Conservation (phyloP, 176 grass and related monocot species). For the Urochloa ruziziensis region DNA sequence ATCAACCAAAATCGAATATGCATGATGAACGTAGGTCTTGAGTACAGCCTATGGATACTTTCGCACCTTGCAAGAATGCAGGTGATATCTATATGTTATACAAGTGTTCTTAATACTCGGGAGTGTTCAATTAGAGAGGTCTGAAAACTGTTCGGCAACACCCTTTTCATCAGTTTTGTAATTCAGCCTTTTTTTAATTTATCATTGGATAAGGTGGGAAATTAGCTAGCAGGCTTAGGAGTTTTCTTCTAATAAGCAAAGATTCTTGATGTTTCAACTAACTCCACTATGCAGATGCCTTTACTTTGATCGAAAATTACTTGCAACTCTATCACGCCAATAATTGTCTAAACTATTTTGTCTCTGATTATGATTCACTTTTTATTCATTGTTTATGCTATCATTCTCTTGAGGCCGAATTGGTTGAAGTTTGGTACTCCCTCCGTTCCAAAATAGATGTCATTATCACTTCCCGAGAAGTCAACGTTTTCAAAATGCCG, state of each 20-base stretch:
- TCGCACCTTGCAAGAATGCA: neutral
- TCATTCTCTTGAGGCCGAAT: neutral
- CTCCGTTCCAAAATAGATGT: too few relatives aligned
- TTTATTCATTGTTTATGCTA: constrained; percentile 23
- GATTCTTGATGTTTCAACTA: constrained; percentile 21
- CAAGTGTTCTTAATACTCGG: neutral
- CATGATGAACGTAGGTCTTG: neutral
- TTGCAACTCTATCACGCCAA: neutral
- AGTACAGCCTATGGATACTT: neutral
- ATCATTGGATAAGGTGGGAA: neutral
- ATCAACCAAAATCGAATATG: neutral
- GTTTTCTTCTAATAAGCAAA: neutral
- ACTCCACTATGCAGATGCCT: constrained; percentile 1
- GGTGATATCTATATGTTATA: neutral
- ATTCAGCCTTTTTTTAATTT: neutral
- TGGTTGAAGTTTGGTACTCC: constrained; percentile 9
- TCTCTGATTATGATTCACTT: neutral
- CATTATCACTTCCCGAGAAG: too few relatives aligned
- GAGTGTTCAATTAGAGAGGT: neutral
- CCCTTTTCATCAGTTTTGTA: neutral
- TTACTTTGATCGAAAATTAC: neutral
- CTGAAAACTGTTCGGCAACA: neutral
- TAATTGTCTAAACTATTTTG: constrained; percentile 3
- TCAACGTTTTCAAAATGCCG: too few relatives aligned
- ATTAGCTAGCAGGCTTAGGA: neutral